Base-by-base conservation (phyloP, 345 rosid species). In the Citrus inodora region DNA sequence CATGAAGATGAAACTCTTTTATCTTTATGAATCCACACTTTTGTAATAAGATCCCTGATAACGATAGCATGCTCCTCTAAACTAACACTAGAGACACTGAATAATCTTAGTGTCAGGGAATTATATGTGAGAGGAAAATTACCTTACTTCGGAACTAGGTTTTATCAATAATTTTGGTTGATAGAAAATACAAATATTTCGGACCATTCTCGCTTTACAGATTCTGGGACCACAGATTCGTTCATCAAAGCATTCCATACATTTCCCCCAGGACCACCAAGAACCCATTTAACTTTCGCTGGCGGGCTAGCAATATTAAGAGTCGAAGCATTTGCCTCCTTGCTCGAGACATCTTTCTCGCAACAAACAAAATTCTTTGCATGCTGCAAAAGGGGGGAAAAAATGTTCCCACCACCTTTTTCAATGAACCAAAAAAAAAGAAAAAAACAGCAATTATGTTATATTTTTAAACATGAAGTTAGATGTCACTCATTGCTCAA, bases 261-360 rank as follows among this genome's bases (percentile, higher is more conserved):
- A 66, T 74, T 80, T 72, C 85, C 90, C 10, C 84, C 63, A 6
- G 85, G 81, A 79, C 90, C 86, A 7, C 80, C 80, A 53, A 90
- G 86, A 72, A 92, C 91, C 93, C 96, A 90, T 67, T 90, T 90
- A 6, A 87, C 82, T 83, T 82, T 84, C 53, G 79, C 67, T 0
- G 91, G 89, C 22, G 85, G 86, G 64, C 35, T 83, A 67, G 77
- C 13, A 60, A 42, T 68, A 38, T 77, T 70, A 1, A 66, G 48
- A 59, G 61, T 46, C 71, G 83, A 76, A 64, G 78, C 71, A 24
- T 76, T 71, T 71, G 46, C 80, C 61, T 74, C 66, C 32, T 67
- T 25, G n/a, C 21, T 53, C 48, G 70, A 46, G 46, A 42, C 10
- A 9, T 53, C 63, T 66, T 78, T 75, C 55, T 65, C 67, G 13